A percentile compares a stretch with the other conserved stretches of the same genome.
These are phyloP conservation scores for Alternaria viburni DNA, from an alignment of 2,329 filamentous ascomycete genomes.

Conservation along the genomic window DNA sequence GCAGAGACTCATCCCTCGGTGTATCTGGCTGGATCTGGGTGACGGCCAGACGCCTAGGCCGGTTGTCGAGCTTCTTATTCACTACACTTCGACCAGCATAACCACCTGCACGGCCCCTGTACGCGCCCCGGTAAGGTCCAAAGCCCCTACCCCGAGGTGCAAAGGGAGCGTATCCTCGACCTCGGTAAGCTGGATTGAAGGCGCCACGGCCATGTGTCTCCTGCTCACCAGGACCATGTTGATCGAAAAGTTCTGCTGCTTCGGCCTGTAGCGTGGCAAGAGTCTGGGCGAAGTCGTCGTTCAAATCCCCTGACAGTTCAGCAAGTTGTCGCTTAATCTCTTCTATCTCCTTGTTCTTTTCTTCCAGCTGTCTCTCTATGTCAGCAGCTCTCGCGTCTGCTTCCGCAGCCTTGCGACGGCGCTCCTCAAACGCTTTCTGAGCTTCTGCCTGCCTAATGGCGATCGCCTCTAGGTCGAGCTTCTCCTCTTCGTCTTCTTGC, in stretches of 20 bases:
- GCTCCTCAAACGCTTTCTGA: constrained; percentile 72
- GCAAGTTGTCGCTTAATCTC: constrained; percentile 68
- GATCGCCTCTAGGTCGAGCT: constrained; percentile 74
- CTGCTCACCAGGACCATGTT: constrained; percentile 49
- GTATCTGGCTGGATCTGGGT: constrained; percentile 68
- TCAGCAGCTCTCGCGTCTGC: constrained; percentile 68
- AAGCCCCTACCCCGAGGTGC: constrained; percentile 16
- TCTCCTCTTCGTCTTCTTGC: constrained; percentile 46
- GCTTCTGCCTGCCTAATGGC: constrained; percentile 72
- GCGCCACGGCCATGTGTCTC: constrained; percentile 23
- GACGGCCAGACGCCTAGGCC: constrained; percentile 71
- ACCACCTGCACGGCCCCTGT: constrained; percentile 50
- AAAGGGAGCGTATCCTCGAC: constrained; percentile 43
- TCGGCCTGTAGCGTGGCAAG: constrained; percentile 45
- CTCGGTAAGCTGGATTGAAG: constrained; percentile 45
- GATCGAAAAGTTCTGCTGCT: constrained; percentile 71
- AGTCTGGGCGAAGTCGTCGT: constrained; percentile 23
- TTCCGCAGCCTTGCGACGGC: constrained; percentile 66
- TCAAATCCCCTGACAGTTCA: constrained; percentile 48
- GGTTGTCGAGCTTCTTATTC: constrained; percentile 71
- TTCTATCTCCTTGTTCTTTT: constrained; percentile 69
- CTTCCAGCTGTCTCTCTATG: constrained; percentile 68
- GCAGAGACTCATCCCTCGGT: constrained; percentile 69
- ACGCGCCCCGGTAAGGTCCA: constrained; percentile 47
- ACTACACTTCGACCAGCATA: constrained; percentile 53